A percentile compares a stretch with the other conserved stretches of the same genome.
phyloP scores from a whole-genome alignment of 345 rosid genomes.

The Passiflora organensis region DNA sequence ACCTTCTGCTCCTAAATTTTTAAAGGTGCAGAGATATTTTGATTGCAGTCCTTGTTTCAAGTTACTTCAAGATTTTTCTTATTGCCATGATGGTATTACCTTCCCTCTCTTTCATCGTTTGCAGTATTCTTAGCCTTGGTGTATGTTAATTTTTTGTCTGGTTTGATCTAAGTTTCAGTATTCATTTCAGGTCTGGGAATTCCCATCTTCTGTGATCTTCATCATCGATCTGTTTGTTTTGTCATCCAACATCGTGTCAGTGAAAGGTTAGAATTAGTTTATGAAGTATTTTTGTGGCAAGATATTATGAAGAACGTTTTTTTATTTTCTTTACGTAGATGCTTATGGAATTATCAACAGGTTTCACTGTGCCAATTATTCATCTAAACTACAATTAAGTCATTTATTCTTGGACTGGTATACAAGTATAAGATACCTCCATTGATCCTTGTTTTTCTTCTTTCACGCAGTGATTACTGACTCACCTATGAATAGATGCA shows the following conservation, averaged over 20 bases:
- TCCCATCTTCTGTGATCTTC: slow-evolving; percentile 64
- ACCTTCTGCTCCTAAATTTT: neutral
- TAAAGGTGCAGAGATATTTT: slow-evolving; percentile 46
- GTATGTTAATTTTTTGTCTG: neutral
- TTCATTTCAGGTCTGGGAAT: slow-evolving; percentile 70
- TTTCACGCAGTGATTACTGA: slow-evolving; percentile 50
- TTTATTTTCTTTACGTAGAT: neutral
- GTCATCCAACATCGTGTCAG: slow-evolving; percentile 64
- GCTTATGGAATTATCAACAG: neutral
- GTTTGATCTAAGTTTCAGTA: slow-evolving; percentile 5
- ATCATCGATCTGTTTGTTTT: slow-evolving; percentile 66
- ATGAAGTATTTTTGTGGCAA: neutral
- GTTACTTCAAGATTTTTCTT: slow-evolving; percentile 69
- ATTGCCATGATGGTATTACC: slow-evolving; percentile 57
- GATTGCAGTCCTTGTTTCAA: slow-evolving; percentile 57
- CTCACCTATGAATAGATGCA: slow-evolving; percentile 45
- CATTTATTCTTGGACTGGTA: neutral
- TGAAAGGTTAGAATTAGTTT: slow-evolving; percentile 51
- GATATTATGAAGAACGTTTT: neutral
- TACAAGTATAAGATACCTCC: neutral
- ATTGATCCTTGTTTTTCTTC: slow-evolving; percentile 3
- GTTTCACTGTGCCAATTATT: neutral
- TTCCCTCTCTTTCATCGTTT: neutral
- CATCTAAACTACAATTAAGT: neutral
- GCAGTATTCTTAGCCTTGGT: slow-evolving; percentile 1